Percentiles rank a stretch among this genome's conserved stretches.
Conservation (phyloP, 2,329 filamentous ascomycete species). For the Fusarium verrucosum region DNA sequence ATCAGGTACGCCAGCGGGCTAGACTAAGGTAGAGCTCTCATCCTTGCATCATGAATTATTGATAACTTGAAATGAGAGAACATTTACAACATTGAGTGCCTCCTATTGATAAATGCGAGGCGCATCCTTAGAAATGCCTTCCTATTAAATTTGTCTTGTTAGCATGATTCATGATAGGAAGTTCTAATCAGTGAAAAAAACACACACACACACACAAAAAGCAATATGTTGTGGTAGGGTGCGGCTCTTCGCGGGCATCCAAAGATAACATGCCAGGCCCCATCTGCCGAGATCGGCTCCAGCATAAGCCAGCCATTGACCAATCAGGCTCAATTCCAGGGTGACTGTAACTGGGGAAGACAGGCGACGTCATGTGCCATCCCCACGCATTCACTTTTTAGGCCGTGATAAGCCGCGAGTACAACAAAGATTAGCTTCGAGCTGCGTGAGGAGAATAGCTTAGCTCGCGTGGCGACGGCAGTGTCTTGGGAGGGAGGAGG, state of each 20-base stretch:
- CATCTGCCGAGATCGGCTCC: slow-evolving; percentile 39
- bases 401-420: slow-evolving; percentile 47
- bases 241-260: slow-evolving; percentile 43
- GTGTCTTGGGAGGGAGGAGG: background rate
- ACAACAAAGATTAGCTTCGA: slow-evolving; percentile 20
- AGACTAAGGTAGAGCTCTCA: slow-evolving; percentile 9
- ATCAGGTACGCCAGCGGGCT: slow-evolving; percentile 17
- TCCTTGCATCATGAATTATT: slow-evolving; percentile 3
- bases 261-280: slow-evolving; percentile 17
- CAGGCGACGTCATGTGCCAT: slow-evolving; percentile 41
- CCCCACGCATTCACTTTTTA: slow-evolving; percentile 30
- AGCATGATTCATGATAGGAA: background rate
- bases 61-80: too few species aligned
- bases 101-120: background rate
- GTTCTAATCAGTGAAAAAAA: background rate
- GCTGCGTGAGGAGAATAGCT: slow-evolving; percentile 8
- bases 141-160: too few species aligned
- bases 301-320: slow-evolving; percentile 37
- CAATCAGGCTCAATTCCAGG: slow-evolving; percentile 28
- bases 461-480: slow-evolving; percentile 27
- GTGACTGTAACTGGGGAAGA: slow-evolving; percentile 25
- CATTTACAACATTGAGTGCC: too few species aligned
- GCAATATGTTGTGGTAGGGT: slow-evolving; percentile 14
- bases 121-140: background rate
- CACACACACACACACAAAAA: too few species aligned